Conservation (phyloP, 2,329 filamentous ascomycete genomes). For the Sordariomycetes sp. region DNA sequence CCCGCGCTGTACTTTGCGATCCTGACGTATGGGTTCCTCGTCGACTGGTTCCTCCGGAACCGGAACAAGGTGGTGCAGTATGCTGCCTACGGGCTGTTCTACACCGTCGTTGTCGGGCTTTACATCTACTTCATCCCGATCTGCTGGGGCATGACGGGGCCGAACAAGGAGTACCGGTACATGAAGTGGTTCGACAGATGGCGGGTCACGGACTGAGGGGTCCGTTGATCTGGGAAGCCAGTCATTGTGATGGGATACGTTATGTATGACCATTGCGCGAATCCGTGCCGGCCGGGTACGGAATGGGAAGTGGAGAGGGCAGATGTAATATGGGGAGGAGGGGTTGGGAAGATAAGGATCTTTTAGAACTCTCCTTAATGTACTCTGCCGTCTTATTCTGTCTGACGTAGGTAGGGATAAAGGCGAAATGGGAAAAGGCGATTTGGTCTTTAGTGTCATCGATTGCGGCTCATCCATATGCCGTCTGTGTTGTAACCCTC, state of each 20-base stretch:
- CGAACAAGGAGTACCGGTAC: conserved; percentile 73
- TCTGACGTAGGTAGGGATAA: not conserved
- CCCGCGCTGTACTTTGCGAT: conserved; percentile 97
- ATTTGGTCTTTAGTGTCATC: not conserved
- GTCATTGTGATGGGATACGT: not conserved
- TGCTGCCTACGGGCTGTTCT: conserved; percentile 60
- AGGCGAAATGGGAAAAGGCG: not conserved
- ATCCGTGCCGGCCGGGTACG: not conserved
- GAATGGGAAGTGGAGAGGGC: not conserved
- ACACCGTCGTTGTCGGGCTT: conserved; percentile 60
- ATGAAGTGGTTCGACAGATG: conserved; percentile 88
- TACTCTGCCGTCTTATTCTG: not conserved
- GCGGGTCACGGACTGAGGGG: conserved; percentile 56
- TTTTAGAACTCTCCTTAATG: not conserved
- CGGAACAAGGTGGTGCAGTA: conserved; percentile 51
- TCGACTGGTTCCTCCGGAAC: conserved; percentile 69
- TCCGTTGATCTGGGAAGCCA: not conserved
- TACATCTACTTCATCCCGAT: conserved; percentile 89
- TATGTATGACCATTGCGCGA: not conserved
- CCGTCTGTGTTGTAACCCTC: not conserved
- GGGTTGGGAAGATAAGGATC: not conserved
- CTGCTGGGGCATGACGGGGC: conserved; percentile 89
- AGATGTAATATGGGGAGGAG: not conserved
- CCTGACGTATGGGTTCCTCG: conserved; percentile 71
- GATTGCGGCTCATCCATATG: no score